A percentile compares a stretch with the other conserved stretches of the same genome.
Conservation (phyloP, 2,329 filamentous ascomycete species). For the Ophiocordyceps camponoti-rufipedis region DNA sequence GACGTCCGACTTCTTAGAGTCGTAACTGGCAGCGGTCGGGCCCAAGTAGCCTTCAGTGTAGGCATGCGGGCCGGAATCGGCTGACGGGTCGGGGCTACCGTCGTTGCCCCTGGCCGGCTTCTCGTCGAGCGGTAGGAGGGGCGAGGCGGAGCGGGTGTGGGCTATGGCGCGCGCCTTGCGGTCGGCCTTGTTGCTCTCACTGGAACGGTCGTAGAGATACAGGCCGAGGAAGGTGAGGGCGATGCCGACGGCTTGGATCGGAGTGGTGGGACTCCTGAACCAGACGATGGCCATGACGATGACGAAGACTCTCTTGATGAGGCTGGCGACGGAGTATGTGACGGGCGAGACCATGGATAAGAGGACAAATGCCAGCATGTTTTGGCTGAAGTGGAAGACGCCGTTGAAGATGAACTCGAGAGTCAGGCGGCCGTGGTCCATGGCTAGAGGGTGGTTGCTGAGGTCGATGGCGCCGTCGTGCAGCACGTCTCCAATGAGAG, state of each 20-base stretch:
- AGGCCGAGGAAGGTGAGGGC: conserved; percentile 76
- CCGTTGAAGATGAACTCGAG: conserved; percentile 97
- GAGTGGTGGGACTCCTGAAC: conserved; percentile 83
- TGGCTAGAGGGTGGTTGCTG: conserved; percentile 40
- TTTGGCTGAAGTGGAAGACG: conserved; percentile 89
- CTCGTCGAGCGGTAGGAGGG: conserved; percentile 49
- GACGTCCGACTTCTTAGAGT: conserved; percentile 40
- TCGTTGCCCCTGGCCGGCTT: conserved; percentile 8
- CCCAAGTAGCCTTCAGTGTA: conserved; percentile 28
- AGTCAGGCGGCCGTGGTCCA: conserved; percentile 53
- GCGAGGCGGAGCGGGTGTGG: conserved; percentile 12
- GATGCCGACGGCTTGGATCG: conserved; percentile 70
- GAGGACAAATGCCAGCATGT: conserved; percentile 84
- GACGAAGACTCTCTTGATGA: conserved; percentile 96
- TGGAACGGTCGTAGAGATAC: conserved; percentile 90
- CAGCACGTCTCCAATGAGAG: conserved; percentile 59
- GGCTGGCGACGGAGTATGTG: conserved; percentile 86
- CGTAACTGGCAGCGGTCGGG: conserved; percentile 17
- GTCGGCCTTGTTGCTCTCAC: conserved; percentile 74
- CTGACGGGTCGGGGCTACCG: neutral
- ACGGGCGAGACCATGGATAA: conserved; percentile 89
- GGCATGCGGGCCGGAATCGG: conserved; percentile 13
- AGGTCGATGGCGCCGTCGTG: conserved; percentile 60
- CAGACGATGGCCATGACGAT: conserved; percentile 89
- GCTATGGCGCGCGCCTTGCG: conserved; percentile 54